These are phyloP conservation scores for Pleodorina starrii DNA, from an alignment of 139 green algal genomes.

Conservation along the genomic window DNA sequence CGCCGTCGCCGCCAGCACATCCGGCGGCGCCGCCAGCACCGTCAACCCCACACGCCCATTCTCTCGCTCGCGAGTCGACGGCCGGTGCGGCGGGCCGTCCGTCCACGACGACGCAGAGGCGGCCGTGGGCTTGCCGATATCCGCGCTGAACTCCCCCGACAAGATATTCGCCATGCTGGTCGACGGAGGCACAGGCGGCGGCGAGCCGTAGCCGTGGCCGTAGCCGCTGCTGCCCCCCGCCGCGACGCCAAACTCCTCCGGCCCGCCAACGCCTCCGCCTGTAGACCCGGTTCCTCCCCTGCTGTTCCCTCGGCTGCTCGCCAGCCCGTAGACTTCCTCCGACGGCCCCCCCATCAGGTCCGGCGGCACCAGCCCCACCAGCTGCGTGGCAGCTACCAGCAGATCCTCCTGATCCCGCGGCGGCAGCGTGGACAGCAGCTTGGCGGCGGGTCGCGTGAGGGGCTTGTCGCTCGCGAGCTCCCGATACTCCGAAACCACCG, in stretches of 20 bases:
- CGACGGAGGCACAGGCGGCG: constrained; percentile 6
- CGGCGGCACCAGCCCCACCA: constrained; percentile 36
- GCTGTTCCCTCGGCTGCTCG: too few relatives aligned
- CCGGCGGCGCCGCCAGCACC: constrained; percentile 64
- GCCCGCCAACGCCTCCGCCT: not conserved
- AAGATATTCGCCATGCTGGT: constrained; percentile 16
- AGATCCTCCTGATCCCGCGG: constrained; percentile 58
- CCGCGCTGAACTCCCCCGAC: constrained; percentile 9
- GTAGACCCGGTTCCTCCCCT: too few relatives aligned
- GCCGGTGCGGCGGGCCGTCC: constrained; percentile 52
- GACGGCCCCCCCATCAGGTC: not conserved
- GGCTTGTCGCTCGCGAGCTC: constrained; percentile 42
- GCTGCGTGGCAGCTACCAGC: constrained; percentile 55
- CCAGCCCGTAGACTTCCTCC: too few relatives aligned
- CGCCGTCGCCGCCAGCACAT: constrained; percentile 20
- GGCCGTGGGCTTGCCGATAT: constrained; percentile 15
- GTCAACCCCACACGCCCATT: constrained; percentile 73
- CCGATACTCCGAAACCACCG: constrained; percentile 73
- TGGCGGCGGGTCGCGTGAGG: constrained; percentile 58
- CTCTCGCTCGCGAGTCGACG: constrained; percentile 62
- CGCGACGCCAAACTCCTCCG: too few relatives aligned
- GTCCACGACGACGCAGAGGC: constrained; percentile 14
- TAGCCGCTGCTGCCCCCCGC: not conserved
- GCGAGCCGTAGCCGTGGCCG: not conserved
- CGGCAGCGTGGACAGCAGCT: constrained; percentile 65